A percentile compares a stretch with the other conserved stretches of the same genome.
These are phyloP conservation scores for Sinapis alba DNA, from an alignment of 441 rosid genomes.

Conservation along the genomic window DNA sequence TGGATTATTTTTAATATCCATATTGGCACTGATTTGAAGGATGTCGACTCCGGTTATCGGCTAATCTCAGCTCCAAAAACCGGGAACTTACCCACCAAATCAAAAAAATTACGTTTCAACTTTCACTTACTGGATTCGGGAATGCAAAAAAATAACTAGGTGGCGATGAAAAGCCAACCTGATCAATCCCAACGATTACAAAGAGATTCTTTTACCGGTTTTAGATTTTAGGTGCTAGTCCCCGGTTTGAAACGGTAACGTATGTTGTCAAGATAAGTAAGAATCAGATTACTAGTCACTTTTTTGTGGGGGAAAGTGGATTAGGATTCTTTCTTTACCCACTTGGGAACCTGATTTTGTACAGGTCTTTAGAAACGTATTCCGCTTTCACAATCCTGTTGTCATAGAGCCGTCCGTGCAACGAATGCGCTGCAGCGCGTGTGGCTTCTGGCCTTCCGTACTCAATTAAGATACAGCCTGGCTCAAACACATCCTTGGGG, in stretches of 20 bases:
- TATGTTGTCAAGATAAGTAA: constrained; percentile 11
- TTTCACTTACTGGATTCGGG: too few species aligned
- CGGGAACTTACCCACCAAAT: neutral
- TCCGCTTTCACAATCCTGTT: constrained; percentile 58
- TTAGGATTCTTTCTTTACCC: constrained; percentile 31
- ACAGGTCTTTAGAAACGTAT: constrained; percentile 62
- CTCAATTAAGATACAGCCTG: constrained; percentile 76
- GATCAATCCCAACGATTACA: neutral
- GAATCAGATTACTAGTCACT: constrained; percentile 6
- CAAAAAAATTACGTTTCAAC: neutral
- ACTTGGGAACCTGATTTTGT: constrained; percentile 56
- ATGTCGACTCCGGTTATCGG: neutral
- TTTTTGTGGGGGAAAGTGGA: neutral
- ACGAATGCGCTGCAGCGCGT: constrained; percentile 67
- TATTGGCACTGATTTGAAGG: too few species aligned
- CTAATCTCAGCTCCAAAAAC: neutral
- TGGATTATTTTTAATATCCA: too few species aligned
- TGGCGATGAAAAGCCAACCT: too few species aligned
- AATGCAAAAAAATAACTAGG: too few species aligned
- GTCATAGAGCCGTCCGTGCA: constrained; percentile 77
- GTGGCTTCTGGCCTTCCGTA: constrained; percentile 76
- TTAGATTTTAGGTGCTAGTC: neutral
- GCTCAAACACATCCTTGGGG: constrained; percentile 49
- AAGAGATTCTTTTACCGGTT: neutral
- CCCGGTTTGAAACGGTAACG: neutral